These are phyloP conservation scores for Ascochyta viciae-villosae DNA, from an alignment of 2,329 filamentous ascomycete genomes.

Conservation along the genomic window DNA sequence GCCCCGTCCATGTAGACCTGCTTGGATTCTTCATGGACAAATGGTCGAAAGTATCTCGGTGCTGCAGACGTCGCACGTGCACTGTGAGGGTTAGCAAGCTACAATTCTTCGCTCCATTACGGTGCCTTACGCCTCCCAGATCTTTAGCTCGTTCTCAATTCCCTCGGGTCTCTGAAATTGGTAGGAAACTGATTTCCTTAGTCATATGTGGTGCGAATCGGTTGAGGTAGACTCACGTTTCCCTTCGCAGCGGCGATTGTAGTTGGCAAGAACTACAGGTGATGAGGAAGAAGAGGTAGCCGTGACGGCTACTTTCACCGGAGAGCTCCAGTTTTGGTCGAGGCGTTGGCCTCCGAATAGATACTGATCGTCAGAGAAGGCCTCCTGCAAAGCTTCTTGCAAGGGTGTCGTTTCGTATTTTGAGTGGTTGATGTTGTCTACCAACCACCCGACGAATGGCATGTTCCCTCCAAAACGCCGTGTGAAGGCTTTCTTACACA, in stretches of 20 bases:
- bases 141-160: not conserved
- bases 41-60: slow-evolving; percentile 56
- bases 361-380: slow-evolving; percentile 5
- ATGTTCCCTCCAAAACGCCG: slow-evolving; percentile 45
- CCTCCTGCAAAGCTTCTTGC: slow-evolving; percentile 4
- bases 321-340: slow-evolving; percentile 21
- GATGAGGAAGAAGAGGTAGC: slow-evolving; percentile 48
- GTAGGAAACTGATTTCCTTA: not conserved
- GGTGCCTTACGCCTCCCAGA: not conserved
- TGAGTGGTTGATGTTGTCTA: slow-evolving; percentile 37
- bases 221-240: slow-evolving; percentile 41
- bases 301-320: slow-evolving; percentile 54
- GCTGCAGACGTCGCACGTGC: slow-evolving; percentile 57
- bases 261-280: slow-evolving; percentile 54
- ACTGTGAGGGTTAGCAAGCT: not conserved
- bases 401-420: slow-evolving; percentile 43
- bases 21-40: slow-evolving; percentile 51
- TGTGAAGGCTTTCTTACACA: slow-evolving; percentile 54
- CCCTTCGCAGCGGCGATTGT: slow-evolving; percentile 50
- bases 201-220: not conserved
- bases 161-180: not conserved
- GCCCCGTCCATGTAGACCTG: slow-evolving; percentile 56
- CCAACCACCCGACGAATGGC: slow-evolving; percentile 42
- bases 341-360: slow-evolving; percentile 43
- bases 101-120: too few species aligned